Evolutionary conservation across 78 protist genomes (phyloP).

Genomic region (Cyanophora paradoxa): DNA sequence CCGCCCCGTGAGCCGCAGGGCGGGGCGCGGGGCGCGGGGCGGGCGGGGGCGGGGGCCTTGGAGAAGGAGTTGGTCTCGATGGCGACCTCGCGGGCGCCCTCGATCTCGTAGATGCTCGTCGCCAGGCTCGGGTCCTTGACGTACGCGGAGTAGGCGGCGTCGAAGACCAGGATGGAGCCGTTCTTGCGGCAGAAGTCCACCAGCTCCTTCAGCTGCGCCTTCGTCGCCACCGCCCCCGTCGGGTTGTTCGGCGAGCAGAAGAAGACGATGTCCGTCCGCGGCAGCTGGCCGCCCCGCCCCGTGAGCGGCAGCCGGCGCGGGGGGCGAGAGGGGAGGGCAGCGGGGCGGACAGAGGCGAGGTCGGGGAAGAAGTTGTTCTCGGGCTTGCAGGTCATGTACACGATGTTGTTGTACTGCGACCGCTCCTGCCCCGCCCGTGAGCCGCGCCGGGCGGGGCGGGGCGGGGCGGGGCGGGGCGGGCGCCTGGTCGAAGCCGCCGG

Average conservation of each 20-base stretch:
- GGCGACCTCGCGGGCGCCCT: background rate
- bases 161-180: slow-evolving; percentile 19
- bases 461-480: too few relatives aligned
- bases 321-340: too few relatives aligned
- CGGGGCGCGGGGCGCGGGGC: too few relatives aligned
- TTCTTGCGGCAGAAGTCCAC: background rate
- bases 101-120: slow-evolving; percentile 9
- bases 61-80: slow-evolving; percentile 20
- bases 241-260: slow-evolving; percentile 27
- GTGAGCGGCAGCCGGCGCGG: too few relatives aligned
- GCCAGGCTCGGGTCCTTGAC: background rate
- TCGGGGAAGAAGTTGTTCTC: slow-evolving; percentile 10
- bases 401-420: background rate
- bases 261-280: slow-evolving; percentile 11
- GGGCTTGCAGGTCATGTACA: slow-evolving; percentile 20
- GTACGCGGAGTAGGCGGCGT: slow-evolving; percentile 16
- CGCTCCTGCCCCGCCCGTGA: too few relatives aligned
- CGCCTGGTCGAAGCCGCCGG: too few relatives aligned
- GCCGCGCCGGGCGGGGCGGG: too few relatives aligned
- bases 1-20: too few relatives aligned
- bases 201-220: slow-evolving; percentile 2
- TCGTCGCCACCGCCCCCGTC: slow-evolving; percentile 11
- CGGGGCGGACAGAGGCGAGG: background rate
- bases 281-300: background rate
- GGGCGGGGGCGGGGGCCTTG: too few relatives aligned